Evolutionary conservation across 106 monocot genomes (phyloP).

Genomic region (Allium cepa): DNA sequence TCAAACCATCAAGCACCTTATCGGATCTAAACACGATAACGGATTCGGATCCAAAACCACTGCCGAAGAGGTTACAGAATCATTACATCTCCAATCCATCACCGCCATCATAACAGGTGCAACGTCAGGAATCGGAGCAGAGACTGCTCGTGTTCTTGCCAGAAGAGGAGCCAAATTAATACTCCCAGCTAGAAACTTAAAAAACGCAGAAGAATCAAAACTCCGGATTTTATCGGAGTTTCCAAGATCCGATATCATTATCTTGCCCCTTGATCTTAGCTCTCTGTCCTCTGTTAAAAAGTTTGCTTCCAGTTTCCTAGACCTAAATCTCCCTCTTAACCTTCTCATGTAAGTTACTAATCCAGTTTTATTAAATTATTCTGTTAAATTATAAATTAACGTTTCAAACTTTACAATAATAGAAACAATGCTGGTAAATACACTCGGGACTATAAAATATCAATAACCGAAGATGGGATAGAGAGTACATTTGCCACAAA

Average conservation of each 20-base stretch:
- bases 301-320: constrained; percentile 66
- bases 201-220: constrained; percentile 52
- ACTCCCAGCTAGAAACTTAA: constrained; percentile 64
- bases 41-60: constrained; percentile 81
- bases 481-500: constrained; percentile 98
- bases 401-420: not conserved
- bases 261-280: constrained; percentile 88
- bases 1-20: constrained; percentile 60
- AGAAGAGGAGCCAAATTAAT: constrained; percentile 73
- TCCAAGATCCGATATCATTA: constrained; percentile 55
- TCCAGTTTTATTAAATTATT: not conserved
- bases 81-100: constrained; percentile 28
- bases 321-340: constrained; percentile 74
- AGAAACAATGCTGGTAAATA: constrained; percentile 98
- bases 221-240: constrained; percentile 42
- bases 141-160: constrained; percentile 86
- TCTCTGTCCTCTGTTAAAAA: constrained; percentile 69
- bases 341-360: constrained; percentile 63
- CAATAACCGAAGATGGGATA: constrained; percentile 75
- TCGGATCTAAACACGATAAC: constrained; percentile 50
- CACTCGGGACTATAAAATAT: constrained; percentile 41
- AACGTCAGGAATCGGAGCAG: constrained; percentile 89
- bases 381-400: no score
- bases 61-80: constrained; percentile 53
- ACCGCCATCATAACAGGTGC: constrained; percentile 66